Conservation (phyloP, 345 rosid genomes). For the Rhodomyrtus tomentosa region DNA sequence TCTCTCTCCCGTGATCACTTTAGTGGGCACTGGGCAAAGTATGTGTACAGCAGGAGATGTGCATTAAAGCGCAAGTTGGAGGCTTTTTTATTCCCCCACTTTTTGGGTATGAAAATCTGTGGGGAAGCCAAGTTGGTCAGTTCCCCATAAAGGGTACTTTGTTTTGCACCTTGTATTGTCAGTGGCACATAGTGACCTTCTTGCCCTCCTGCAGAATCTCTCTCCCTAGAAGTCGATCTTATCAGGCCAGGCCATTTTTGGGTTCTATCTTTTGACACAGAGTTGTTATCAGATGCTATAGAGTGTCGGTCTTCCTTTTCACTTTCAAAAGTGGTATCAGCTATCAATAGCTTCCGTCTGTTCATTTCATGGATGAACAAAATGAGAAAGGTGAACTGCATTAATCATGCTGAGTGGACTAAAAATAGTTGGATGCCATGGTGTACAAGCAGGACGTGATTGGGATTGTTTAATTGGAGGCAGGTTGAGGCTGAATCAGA, state of each 20-base stretch:
- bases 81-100: neutral
- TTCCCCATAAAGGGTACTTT: neutral
- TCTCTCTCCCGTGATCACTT: neutral
- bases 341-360: neutral
- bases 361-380: neutral
- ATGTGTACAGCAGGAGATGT: constrained; percentile 10
- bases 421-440: neutral
- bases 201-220: neutral
- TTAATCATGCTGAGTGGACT: neutral
- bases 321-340: neutral
- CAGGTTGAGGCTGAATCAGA: neutral
- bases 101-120: neutral
- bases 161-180: neutral
- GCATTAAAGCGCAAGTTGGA: constrained; percentile 14
- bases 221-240: neutral
- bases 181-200: neutral
- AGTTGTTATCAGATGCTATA: neutral
- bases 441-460: neutral
- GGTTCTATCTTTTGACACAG: neutral
- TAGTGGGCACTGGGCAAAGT: constrained; percentile 14
- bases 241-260: neutral
- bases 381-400: neutral
- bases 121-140: neutral
- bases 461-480: neutral
- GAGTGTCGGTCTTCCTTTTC: neutral